phyloP scores from a whole-genome alignment of 331 rosid species.

The Pyracantha coccinea region DNA sequence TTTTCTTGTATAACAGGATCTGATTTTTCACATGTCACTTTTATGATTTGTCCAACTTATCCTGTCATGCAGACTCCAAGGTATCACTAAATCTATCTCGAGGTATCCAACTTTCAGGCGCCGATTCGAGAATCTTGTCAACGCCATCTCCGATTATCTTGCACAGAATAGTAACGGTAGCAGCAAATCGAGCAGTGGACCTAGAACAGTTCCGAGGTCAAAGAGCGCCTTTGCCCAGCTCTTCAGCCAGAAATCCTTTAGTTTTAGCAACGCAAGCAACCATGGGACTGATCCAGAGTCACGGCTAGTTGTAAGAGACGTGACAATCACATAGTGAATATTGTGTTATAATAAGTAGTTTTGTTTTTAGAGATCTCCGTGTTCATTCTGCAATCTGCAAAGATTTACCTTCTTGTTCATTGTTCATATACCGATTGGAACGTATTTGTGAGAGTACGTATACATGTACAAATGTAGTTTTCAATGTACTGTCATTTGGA shows the following conservation, averaged over 20 bases:
- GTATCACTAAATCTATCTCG: conserved; percentile 78
- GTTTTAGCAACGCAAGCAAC: conserved; percentile 38
- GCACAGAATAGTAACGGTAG: conserved; percentile 30
- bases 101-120: conserved; percentile 83
- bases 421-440: neutral
- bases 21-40: neutral
- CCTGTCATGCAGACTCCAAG: conserved; percentile 54
- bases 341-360: neutral
- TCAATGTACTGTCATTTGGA: neutral
- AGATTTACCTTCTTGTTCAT: too few relatives aligned
- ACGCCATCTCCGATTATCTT: conserved; percentile 39
- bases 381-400: neutral
- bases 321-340: conserved; percentile 25
- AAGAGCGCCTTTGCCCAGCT: conserved; percentile 60
- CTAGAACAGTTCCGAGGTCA: conserved; percentile 42
- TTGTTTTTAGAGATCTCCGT: neutral
- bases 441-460: neutral
- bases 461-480: neutral
- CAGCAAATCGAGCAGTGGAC: neutral
- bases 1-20: neutral
- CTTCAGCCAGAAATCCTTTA: conserved; percentile 47
- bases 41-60: neutral
- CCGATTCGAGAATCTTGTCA: conserved; percentile 54
- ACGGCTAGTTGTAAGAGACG: conserved; percentile 28
- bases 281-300: conserved; percentile 43